phyloP scores from a whole-genome alignment of 2,329 filamentous ascomycete species.

The Hypoxylon sp. region DNA sequence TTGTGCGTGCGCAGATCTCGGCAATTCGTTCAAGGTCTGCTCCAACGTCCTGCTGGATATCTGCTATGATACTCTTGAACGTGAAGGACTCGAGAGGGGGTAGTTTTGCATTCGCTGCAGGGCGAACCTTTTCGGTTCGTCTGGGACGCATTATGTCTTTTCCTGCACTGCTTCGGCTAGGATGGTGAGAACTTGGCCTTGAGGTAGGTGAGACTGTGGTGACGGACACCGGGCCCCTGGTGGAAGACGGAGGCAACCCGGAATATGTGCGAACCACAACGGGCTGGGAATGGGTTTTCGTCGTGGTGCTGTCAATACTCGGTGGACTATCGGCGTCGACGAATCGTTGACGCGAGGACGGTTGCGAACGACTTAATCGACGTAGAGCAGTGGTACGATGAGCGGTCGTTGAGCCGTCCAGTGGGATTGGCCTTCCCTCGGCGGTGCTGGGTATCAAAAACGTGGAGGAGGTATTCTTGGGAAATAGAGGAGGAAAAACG shows the following conservation, averaged over 20 bases:
- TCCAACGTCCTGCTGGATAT: constrained; percentile 62
- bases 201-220: constrained; percentile 39
- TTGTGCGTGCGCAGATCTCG: constrained; percentile 71
- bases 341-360: constrained; percentile 62
- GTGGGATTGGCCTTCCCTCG: constrained; percentile 62
- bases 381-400: constrained; percentile 68
- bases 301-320: constrained; percentile 51
- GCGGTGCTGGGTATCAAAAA: constrained; percentile 64
- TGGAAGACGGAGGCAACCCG: constrained; percentile 52
- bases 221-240: constrained; percentile 45
- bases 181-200: constrained; percentile 40
- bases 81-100: constrained; percentile 70
- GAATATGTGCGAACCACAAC: constrained; percentile 72
- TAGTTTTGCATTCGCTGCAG: constrained; percentile 54
- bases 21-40: constrained; percentile 71
- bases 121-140: constrained; percentile 50
- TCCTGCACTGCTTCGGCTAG: constrained; percentile 50
- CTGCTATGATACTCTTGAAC: constrained; percentile 70
- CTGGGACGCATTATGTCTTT: constrained; percentile 56
- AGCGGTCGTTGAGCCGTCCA: constrained; percentile 64
- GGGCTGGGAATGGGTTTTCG: constrained; percentile 68
- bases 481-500: constrained; percentile 58
- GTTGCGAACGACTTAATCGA: constrained; percentile 66
- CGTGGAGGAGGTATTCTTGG: constrained; percentile 58
- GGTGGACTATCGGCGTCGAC: constrained; percentile 64